Evolutionary conservation across 108 stramenopile species (phyloP).

Genomic region (Nitzschia palea): DNA sequence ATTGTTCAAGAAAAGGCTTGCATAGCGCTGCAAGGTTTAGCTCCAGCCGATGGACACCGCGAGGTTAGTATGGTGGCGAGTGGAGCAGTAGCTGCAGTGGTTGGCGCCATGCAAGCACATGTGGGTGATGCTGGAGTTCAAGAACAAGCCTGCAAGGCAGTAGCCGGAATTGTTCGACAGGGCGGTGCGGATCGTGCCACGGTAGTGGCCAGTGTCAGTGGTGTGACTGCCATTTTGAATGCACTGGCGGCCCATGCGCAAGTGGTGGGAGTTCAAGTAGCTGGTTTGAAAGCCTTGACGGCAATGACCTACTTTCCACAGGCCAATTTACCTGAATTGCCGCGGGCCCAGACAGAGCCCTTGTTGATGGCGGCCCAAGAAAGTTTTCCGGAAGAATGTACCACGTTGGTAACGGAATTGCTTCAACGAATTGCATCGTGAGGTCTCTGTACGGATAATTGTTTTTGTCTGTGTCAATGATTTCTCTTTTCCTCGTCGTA

Average conservation of each 20-base stretch:
- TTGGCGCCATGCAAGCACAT: slow-evolving; percentile 90
- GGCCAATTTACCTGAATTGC: slow-evolving; percentile 72
- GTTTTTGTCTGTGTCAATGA: too few relatives aligned
- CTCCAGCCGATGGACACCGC: slow-evolving; percentile 61
- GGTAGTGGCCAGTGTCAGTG: slow-evolving; percentile 75
- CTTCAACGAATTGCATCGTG: slow-evolving; percentile 34
- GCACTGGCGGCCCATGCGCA: slow-evolving; percentile 71
- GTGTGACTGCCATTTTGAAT: slow-evolving; percentile 80
- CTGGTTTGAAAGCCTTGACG: slow-evolving; percentile 63
- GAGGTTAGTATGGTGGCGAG: slow-evolving; percentile 86
- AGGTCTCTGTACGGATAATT: too few relatives aligned
- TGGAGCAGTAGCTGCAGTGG: slow-evolving; percentile 78
- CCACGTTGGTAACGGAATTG: slow-evolving; percentile 41
- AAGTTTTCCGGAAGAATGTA: slow-evolving; percentile 65
- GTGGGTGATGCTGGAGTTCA: slow-evolving; percentile 77
- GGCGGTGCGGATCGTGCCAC: slow-evolving; percentile 82
- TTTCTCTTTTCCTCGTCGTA: too few relatives aligned
- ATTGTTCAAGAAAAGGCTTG: slow-evolving; percentile 87
- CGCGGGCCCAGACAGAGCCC: slow-evolving; percentile 65
- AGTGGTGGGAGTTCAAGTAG: slow-evolving; percentile 54
- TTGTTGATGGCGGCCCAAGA: slow-evolving; percentile 63
- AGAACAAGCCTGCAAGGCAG: slow-evolving; percentile 72
- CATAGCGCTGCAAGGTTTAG: slow-evolving; percentile 51
- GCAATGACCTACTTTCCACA: slow-evolving; percentile 45
- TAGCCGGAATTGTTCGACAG: slow-evolving; percentile 62